Percentiles rank a stretch among this genome's conserved stretches.
These are phyloP conservation scores for Kluyveromyces sp. DNA, from an alignment of 1,139 yeast genomes.

Conservation along the genomic window DNA sequence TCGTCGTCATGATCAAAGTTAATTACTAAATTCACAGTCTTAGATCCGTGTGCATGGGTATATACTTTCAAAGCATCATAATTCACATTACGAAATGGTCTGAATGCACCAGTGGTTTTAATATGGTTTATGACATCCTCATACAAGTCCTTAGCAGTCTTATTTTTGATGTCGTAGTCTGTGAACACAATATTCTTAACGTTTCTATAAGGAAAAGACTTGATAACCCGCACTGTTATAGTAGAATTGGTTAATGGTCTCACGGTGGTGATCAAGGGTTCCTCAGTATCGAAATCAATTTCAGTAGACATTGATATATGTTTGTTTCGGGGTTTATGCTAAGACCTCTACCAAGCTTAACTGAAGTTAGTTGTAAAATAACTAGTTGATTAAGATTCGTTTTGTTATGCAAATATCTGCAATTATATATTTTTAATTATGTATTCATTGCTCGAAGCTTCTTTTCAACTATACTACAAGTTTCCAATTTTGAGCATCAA, in stretches of 20 bases:
- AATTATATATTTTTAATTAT: no score
- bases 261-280: conserved; percentile 33
- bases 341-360: no score
- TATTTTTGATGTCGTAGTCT: conserved; percentile 61
- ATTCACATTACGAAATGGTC: conserved; percentile 76
- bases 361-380: no score
- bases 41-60: conserved; percentile 91
- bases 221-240: conserved; percentile 75
- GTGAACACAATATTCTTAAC: conserved; percentile 72
- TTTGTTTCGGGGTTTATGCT: no score
- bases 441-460: no score
- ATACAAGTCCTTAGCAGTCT: conserved; percentile 60
- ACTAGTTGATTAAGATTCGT: no score
- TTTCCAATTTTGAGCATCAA: no score
- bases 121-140: conserved; percentile 44
- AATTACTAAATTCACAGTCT: conserved; percentile 85
- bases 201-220: conserved; percentile 88
- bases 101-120: conserved; percentile 55
- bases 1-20: conserved; percentile 67
- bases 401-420: no score
- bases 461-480: no score
- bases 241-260: conserved; percentile 42
- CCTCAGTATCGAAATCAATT: conserved; percentile 23
- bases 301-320: conserved; percentile 5
- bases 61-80: conserved; percentile 78